A percentile compares a stretch with the other conserved stretches of the same genome.
These are phyloP conservation scores for Heterobasidion occidentale DNA, from an alignment of 1,284 basidiomycete species.

Conservation along the genomic window DNA sequence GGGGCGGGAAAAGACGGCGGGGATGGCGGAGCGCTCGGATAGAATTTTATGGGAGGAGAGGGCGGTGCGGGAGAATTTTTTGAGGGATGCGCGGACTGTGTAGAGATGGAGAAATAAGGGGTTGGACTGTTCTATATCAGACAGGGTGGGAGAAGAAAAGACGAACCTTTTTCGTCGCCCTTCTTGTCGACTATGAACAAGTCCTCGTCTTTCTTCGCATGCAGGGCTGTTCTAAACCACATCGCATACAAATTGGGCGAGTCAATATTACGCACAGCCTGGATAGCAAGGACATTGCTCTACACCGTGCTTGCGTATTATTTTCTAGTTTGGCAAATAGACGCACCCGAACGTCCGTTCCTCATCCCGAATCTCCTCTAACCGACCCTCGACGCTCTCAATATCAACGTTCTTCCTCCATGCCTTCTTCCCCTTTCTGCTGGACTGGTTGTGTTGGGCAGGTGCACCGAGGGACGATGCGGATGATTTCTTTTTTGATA, in stretches of 20 bases:
- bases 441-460: conserved; percentile 62
- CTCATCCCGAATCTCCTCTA: conserved; percentile 71
- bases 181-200: conserved; percentile 75
- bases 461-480: conserved; percentile 45
- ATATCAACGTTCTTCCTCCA: conserved; percentile 93
- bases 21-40: conserved; percentile 76
- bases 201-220: conserved; percentile 61
- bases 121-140: neutral
- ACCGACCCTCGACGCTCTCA: conserved; percentile 60
- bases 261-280: neutral
- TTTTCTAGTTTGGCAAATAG: conserved; percentile 1
- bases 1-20: conserved; percentile 61
- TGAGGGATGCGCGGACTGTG: conserved; percentile 50
- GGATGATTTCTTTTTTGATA: neutral
- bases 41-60: conserved; percentile 82
- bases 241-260: conserved; percentile 3
- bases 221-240: conserved; percentile 40
- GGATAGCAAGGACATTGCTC: neutral
- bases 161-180: conserved; percentile 71
- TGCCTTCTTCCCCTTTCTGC: conserved; percentile 83
- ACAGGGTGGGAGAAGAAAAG: neutral
- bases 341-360: conserved; percentile 73
- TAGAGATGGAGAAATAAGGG: neutral
- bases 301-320: neutral
- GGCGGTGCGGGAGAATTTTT: conserved; percentile 43